Percentiles rank a stretch among this genome's conserved stretches.
These are phyloP conservation scores for Ustilago trichophora DNA, from an alignment of 1,284 basidiomycete species.

Conservation along the genomic window DNA sequence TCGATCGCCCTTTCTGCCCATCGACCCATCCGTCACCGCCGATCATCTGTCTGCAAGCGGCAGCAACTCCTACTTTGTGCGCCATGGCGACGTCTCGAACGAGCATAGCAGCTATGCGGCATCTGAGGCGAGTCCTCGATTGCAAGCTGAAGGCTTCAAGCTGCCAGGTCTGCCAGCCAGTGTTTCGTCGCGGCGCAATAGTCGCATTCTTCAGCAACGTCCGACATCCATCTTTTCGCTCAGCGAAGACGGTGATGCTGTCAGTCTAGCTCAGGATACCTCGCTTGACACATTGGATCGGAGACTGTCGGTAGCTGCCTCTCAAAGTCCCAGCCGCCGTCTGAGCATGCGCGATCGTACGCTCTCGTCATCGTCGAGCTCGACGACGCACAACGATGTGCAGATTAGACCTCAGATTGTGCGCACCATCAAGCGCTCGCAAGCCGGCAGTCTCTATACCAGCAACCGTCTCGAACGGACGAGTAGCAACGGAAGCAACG, in stretches of 20 bases:
- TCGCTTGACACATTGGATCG: conserved; percentile 15
- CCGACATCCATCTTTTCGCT: conserved; percentile 28
- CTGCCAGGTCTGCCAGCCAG: conserved; percentile 30
- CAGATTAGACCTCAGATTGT: conserved; percentile 39
- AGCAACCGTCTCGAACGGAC: conserved; percentile 19
- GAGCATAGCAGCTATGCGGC: conserved; percentile 11
- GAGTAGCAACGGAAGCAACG: conserved; percentile 21
- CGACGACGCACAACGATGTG: conserved; percentile 22
- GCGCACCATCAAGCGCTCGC: conserved; percentile 26
- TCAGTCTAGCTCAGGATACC: conserved; percentile 14
- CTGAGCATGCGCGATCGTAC: conserved; percentile 13
- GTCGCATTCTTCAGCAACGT: conserved; percentile 22
- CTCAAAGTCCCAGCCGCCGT: conserved; percentile 12
- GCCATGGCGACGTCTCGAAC: conserved; percentile 11
- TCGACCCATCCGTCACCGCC: neutral
- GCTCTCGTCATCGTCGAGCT: conserved; percentile 18
- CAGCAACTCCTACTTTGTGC: conserved; percentile 19
- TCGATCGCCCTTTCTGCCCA: neutral
- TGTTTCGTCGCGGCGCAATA: conserved; percentile 27
- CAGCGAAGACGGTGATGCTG: conserved; percentile 27
- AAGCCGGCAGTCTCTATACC: conserved; percentile 3
- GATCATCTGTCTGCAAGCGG: conserved; percentile 12
- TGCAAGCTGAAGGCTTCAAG: conserved; percentile 28
- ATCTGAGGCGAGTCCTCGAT: conserved; percentile 11
- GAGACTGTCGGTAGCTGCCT: conserved; percentile 7